Conservation (phyloP, 1,284 basidiomycete species). For the Ceratobasidium sp. region DNA sequence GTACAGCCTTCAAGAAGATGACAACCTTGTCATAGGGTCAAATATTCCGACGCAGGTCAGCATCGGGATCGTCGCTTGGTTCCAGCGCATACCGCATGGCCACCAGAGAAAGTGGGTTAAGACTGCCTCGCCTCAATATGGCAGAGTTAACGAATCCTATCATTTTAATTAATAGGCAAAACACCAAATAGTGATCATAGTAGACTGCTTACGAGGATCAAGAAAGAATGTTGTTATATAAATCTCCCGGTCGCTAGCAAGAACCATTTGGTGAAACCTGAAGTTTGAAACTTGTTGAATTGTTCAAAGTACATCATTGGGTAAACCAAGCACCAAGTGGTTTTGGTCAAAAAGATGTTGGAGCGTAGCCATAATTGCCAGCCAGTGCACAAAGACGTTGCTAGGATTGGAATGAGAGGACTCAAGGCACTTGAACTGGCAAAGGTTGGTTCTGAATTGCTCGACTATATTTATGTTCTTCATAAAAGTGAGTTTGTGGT, state of each 20-base stretch:
- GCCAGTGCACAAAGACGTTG: slow-evolving; percentile 39
- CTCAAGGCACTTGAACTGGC: slow-evolving; percentile 42
- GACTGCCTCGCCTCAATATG: neutral
- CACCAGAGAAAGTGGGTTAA: slow-evolving; percentile 2
- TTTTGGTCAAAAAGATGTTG: slow-evolving; percentile 27
- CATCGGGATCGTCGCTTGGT: neutral
- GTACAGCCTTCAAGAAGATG: neutral
- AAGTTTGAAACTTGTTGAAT: neutral
- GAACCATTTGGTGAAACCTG: slow-evolving; percentile 37
- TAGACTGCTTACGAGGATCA: slow-evolving; percentile 23
- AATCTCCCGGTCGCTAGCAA: slow-evolving; percentile 16
- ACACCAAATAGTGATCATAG: neutral
- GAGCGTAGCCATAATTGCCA: slow-evolving; percentile 30
- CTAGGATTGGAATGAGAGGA: slow-evolving; percentile 30
- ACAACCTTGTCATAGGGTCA: slow-evolving; percentile 6
- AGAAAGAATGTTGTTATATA: slow-evolving; percentile 41
- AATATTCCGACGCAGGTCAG: neutral
- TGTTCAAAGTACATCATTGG: neutral
- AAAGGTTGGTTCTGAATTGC: neutral
- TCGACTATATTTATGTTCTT: neutral
- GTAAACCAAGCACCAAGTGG: slow-evolving; percentile 20
- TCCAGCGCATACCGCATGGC: neutral
- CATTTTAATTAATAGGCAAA: neutral
- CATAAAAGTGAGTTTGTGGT: slow-evolving; percentile 6
- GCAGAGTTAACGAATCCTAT: slow-evolving; percentile 5